Percentiles rank a stretch among this genome's conserved stretches.
Conservation (phyloP, 257 asterid species). For the Solanum neorickii region DNA sequence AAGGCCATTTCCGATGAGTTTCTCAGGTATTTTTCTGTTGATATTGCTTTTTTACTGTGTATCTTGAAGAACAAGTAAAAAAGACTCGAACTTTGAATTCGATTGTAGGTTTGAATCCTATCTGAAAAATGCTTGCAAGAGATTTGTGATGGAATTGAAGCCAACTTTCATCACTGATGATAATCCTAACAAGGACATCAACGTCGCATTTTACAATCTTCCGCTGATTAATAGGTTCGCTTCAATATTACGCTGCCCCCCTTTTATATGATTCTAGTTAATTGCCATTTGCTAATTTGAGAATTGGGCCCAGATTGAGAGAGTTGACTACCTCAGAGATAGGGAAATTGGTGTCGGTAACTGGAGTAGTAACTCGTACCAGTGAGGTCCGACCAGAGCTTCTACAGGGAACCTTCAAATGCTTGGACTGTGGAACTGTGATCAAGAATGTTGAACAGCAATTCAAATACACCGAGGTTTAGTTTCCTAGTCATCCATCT, state of each 20-base stretch:
- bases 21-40: constrained; percentile 22
- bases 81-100: background rate
- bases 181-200: constrained; percentile 69
- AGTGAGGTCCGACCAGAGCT: constrained; percentile 98
- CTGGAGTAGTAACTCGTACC: constrained; percentile 93
- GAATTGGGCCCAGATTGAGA: constrained; percentile 34
- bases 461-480: constrained; percentile 92
- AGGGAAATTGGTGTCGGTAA: constrained; percentile 83
- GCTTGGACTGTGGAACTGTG: constrained; percentile 76
- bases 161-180: constrained; percentile 73
- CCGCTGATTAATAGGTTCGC: constrained; percentile 60
- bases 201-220: constrained; percentile 78
- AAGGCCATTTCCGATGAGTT: constrained; percentile 81
- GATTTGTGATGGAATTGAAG: constrained; percentile 69
- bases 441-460: constrained; percentile 81
- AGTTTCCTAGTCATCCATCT: background rate
- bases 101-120: constrained; percentile 48
- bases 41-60: background rate
- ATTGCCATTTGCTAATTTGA: background rate
- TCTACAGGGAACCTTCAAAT: constrained; percentile 78
- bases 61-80: background rate
- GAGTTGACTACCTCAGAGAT: constrained; percentile 77
- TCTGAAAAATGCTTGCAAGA: constrained; percentile 79
- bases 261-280: background rate
- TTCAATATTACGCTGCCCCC: background rate